Percentiles rank a stretch among this genome's conserved stretches.
Evolutionary conservation across 2,329 filamentous ascomycete species (phyloP).

Genomic region (Scedosporium dehoogii): DNA sequence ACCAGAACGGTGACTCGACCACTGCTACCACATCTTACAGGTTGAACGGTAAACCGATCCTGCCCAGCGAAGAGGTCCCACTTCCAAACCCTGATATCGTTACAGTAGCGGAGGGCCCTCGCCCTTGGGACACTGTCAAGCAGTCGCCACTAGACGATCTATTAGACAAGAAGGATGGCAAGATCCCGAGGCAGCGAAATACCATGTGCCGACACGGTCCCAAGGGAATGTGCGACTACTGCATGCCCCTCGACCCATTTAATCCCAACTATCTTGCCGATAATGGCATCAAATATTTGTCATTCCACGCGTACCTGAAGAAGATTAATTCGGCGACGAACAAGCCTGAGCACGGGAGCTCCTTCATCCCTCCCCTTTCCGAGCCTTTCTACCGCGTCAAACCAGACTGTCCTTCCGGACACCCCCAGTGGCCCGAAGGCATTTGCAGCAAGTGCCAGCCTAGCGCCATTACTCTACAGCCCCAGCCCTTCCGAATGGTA

Average conservation of each 20-base stretch:
- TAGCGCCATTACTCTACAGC: slow-evolving; percentile 89
- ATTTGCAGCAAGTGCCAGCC: slow-evolving; percentile 98
- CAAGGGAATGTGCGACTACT: slow-evolving; percentile 99
- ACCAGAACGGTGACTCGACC: slow-evolving; percentile 27
- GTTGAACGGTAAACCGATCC: slow-evolving; percentile 68
- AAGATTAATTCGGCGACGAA: slow-evolving; percentile 97
- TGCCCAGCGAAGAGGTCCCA: slow-evolving; percentile 56
- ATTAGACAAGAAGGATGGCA: slow-evolving; percentile 81
- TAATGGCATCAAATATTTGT: slow-evolving; percentile 97
- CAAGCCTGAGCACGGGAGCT: slow-evolving; percentile 85
- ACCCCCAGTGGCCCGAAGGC: slow-evolving; percentile 87
- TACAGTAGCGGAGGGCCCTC: slow-evolving; percentile 47
- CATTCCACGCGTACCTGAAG: slow-evolving; percentile 86
- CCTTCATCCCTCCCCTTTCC: slow-evolving; percentile 88
- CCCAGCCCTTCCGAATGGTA: slow-evolving; percentile 90
- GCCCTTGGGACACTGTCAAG: slow-evolving; percentile 73
- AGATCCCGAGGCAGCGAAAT: slow-evolving; percentile 68
- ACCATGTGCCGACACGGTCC: slow-evolving; percentile 93
- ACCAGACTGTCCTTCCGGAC: slow-evolving; percentile 82
- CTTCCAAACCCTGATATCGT: slow-evolving; percentile 56
- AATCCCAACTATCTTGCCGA: slow-evolving; percentile 79
- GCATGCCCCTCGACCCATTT: slow-evolving; percentile 93
- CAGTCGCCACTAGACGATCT: slow-evolving; percentile 82
- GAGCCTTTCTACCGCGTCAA: slow-evolving; percentile 90
- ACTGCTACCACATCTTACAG: slow-evolving; percentile 47